Conservation (phyloP, 257 asterid genomes). For the Solanum paucissectum region DNA sequence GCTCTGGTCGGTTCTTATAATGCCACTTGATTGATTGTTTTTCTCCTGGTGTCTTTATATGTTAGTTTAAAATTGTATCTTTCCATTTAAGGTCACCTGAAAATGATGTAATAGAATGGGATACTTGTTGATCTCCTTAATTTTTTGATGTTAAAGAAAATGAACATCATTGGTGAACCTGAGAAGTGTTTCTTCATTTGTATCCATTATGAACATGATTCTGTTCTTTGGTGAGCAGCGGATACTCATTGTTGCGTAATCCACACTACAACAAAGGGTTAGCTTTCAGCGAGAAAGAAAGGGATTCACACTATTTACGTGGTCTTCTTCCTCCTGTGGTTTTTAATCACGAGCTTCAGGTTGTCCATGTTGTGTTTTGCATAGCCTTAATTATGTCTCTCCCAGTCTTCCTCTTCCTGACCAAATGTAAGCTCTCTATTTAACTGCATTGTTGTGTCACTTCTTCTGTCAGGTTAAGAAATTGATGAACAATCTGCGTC, state of each 20-base stretch:
- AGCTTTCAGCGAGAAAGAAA: constrained; percentile 79
- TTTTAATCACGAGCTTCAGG: constrained; percentile 78
- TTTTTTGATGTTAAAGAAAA: neutral
- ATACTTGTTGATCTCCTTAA: neutral
- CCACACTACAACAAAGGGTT: constrained; percentile 98
- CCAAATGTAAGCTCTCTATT: neutral
- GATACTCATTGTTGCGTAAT: constrained; percentile 92
- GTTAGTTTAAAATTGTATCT: neutral
- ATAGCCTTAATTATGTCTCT: neutral
- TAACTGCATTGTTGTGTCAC: neutral
- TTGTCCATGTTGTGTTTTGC: constrained; percentile 2
- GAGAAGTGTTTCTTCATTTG: neutral
- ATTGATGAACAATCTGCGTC: constrained; percentile 85
- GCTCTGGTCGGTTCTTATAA: neutral
- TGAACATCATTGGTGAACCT: neutral
- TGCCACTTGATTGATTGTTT: neutral
- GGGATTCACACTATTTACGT: constrained; percentile 90
- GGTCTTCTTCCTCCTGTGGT: constrained; percentile 96
- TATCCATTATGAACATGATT: neutral
- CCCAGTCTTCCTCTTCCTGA: neutral
- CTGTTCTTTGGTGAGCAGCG: constrained; percentile 38
- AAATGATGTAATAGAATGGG: neutral
- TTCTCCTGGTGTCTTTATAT: neutral
- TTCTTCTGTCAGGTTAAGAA: constrained; percentile 56
- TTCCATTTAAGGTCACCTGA: neutral